Base-by-base conservation (phyloP, 2,329 filamentous ascomycete species). In the Aspergillus terreus region DNA sequence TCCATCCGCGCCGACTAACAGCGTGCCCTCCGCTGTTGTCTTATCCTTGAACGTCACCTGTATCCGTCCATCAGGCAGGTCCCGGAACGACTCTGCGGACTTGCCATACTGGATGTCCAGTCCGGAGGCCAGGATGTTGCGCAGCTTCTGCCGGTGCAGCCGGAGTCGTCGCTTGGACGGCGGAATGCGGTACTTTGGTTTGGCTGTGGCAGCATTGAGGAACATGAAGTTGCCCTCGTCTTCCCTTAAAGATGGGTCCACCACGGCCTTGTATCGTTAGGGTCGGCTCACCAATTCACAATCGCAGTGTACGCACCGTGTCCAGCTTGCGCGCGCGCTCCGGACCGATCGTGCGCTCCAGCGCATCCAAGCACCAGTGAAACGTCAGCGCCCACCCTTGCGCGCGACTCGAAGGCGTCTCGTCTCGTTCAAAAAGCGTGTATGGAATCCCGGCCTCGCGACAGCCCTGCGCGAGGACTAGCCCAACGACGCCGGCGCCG, bases 331-430 rank as follows among this genome's bases (percentile, higher is more conserved):
- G n/a, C 3, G 44, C 44, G 7, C 44, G 14, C 15, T 47, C 30
- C 3, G 44, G 27, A 6, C 44, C 44, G 10, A 47, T 47, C 14
- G 44, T 47, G 17, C 44, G 44, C 44, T 47, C 44, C 44, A 47
- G 32, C 32, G 44, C 44, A 11, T 47, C 32, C 32, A 47, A 25
- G 19, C 44, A 47, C 44, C 52, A 48, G 25, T 48, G 46, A 4
- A 48, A 10, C 12, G 46, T 48, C 21, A 48, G 25, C n/a, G 46
- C 46, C 46, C 46, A 48, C 6, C 46, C 46, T 15, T 48, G 46
- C 11, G 36, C 17, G 3, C 46, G 33, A 11, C 46, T 48, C 6
- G 19, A 41, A 11, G 46, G 36, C 14, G 46, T 42, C 21, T 27
- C 46, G 32, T 48, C 46, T 15, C 46, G 36, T 19, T 48, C 46